Evolutionary conservation across 176 grass and related monocot species (phyloP).

Genomic region (Rhynchospora pubera): DNA sequence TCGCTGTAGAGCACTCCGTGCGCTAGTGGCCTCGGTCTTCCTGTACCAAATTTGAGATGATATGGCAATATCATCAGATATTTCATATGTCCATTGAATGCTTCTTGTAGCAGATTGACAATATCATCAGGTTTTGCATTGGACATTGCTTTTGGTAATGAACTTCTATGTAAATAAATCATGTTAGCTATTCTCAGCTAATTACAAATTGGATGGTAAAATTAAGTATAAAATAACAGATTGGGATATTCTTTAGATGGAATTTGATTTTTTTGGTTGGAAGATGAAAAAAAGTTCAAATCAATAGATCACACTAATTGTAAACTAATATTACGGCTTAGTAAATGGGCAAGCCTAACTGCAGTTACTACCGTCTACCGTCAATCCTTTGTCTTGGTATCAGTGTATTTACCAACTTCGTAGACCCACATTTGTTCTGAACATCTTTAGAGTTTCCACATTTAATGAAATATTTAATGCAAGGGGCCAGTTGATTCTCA

Average conservation of each 20-base stretch:
- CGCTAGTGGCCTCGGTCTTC: slow-evolving; percentile 42
- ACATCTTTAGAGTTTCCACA: background rate
- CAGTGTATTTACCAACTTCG: background rate
- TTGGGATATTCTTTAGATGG: background rate
- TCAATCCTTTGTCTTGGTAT: background rate
- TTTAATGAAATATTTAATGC: background rate
- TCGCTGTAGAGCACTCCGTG: slow-evolving; percentile 59
- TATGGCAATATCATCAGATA: background rate
- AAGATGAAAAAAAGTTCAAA: background rate
- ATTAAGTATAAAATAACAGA: background rate
- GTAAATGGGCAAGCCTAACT: background rate
- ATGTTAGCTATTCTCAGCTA: background rate
- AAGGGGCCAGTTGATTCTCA: no score
- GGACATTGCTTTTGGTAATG: background rate
- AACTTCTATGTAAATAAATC: background rate
- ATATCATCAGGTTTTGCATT: background rate
- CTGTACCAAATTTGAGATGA: background rate
- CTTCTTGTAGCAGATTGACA: background rate
- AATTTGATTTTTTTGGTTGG: no score
- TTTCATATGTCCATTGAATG: background rate
- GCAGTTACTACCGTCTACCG: background rate
- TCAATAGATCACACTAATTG: background rate
- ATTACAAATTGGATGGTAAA: background rate
- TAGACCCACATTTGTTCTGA: background rate
- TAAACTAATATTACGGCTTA: background rate